phyloP scores from a whole-genome alignment of 2,329 filamentous ascomycete genomes.

The Aureobasidium sp. region DNA sequence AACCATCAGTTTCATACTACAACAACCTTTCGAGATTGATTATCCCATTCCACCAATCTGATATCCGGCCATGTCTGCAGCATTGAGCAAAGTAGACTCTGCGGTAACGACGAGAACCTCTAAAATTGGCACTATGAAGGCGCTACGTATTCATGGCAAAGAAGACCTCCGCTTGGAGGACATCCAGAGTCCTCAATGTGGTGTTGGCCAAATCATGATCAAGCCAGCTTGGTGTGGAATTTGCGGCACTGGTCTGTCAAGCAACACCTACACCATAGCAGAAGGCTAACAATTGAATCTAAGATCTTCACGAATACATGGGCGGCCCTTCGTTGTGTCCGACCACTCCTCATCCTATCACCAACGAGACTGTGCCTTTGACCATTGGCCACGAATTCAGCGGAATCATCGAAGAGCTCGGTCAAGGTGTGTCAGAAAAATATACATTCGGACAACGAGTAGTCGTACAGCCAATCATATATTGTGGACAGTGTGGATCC shows the following conservation, averaged over 20 bases:
- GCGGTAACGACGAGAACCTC: not conserved
- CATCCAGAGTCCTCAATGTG: constrained; percentile 28
- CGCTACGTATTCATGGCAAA: constrained; percentile 33
- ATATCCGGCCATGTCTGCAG: not conserved
- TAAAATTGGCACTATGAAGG: constrained; percentile 26
- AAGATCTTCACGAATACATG: constrained; percentile 30
- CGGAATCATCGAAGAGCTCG: constrained; percentile 46
- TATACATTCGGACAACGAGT: constrained; percentile 45
- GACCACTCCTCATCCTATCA: constrained; percentile 48
- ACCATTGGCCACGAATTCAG: constrained; percentile 50
- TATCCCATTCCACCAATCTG: not conserved
- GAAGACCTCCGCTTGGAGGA: constrained; percentile 31
- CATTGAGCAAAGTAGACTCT: constrained; percentile 8
- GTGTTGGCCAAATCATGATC: constrained; percentile 31
- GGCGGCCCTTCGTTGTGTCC: constrained; percentile 38
- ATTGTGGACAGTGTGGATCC: constrained; percentile 46
- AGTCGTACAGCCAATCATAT: constrained; percentile 48
- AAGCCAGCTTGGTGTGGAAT: constrained; percentile 33
- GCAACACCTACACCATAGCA: not conserved
- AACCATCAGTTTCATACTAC: not conserved
- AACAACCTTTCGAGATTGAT: not conserved
- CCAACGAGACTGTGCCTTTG: constrained; percentile 44
- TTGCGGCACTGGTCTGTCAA: constrained; percentile 22
- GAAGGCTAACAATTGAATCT: not conserved
- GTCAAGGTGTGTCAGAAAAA: constrained; percentile 40